Evolutionary conservation across 345 rosid species (phyloP), one percentile per base, ranked within the genome.

Genomic region (Zanthoxylum bungeanum): DNA sequence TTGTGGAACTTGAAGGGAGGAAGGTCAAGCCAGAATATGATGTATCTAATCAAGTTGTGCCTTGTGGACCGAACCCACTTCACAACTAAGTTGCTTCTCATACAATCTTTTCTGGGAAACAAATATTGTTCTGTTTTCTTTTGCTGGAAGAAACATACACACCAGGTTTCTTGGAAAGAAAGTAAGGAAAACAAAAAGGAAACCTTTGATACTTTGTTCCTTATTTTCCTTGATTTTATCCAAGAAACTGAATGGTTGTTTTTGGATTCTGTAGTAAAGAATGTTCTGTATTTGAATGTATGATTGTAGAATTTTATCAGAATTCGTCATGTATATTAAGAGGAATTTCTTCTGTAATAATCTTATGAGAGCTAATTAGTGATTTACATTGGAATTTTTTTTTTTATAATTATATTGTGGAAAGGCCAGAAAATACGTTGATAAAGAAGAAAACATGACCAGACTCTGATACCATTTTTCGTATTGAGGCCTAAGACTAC

Each of bases 11-110:
- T 8, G 27, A 36, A 52, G 60, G 51, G 21, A 24, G 61, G 68
- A 71, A 59, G 58, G 36, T 55, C 50, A 72, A 52, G 34, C 59
- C 72, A 27, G 7, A 52, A 22, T 77, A n/a, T 30, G 64, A 39
- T 27, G 71, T 65, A 30, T 70, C 85, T 4, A 58, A 74, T 64
- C 68, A 68, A 56, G 40, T 21, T 44, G 87, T 85, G 51, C 88
- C 91, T 0, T 80, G 80, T 25, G 91, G 91, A 59, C 91, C 88
- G 5, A 85, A 87, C 66, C 88, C 91, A 12, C 88, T 87, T 71
- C 91, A 87, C 73, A 87, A 87, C 68, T 87, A 71, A 79, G 30
- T 27, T 52, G 57, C 5, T 70, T 62, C 42, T 10, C 22, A 33
- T 27, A 37, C 24, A 58, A 47, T 33, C 16, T 56, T 25, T 55